Evolutionary conservation across 441 rosid species (phyloP).

Genomic region (Syzygium syzygioides): DNA sequence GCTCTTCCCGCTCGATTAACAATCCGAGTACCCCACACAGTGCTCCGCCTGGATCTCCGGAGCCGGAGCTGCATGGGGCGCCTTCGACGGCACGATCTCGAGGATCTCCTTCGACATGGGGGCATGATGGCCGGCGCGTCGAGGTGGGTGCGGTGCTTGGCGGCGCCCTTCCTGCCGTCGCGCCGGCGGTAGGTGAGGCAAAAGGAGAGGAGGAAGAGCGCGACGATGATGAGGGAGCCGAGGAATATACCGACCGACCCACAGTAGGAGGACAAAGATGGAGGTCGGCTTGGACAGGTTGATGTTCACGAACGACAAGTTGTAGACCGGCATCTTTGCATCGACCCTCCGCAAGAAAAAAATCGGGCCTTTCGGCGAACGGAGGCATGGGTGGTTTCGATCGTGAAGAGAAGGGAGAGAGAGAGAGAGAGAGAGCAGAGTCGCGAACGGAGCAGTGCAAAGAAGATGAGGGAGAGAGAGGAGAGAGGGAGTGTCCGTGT

Average conservation of each 20-base stretch:
- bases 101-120: no score
- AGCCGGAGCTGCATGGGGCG: no score
- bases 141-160: no score
- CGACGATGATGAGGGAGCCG: conserved; percentile 69
- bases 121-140: no score
- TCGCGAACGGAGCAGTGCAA: no score
- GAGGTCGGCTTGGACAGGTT: conserved; percentile 86
- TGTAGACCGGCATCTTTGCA: conserved; percentile 53
- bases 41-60: conserved; percentile 69
- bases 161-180: conserved; percentile 11
- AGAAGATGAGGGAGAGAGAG: no score
- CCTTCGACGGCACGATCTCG: no score
- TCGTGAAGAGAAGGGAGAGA: no score
- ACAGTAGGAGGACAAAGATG: conserved; percentile 78
- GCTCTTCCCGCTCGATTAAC: conserved; percentile 70
- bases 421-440: no score
- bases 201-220: conserved; percentile 80
- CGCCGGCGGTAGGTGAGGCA: conserved; percentile 85
- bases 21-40: conserved; percentile 65
- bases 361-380: background rate
- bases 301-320: conserved; percentile 63
- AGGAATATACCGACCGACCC: conserved; percentile 93
- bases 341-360: background rate
- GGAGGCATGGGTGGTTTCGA: background rate
- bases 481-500: no score